A percentile compares a stretch with the other conserved stretches of the same genome.
These are phyloP conservation scores for Colletotrichum sp. DNA, from an alignment of 2,329 filamentous ascomycete species.

Conservation along the genomic window DNA sequence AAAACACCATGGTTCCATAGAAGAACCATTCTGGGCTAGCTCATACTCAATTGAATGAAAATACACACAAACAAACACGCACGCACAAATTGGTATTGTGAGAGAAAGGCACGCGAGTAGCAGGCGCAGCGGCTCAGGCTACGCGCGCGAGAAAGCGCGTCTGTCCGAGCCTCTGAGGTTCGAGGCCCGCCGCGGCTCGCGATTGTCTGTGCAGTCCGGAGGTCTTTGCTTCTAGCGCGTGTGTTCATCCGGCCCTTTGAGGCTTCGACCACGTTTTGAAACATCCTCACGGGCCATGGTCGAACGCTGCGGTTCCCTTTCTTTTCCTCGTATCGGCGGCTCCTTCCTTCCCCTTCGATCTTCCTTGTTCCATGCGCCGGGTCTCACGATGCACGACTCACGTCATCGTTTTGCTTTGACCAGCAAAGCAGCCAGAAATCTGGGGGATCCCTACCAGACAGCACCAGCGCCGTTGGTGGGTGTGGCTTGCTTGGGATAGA, in stretches of 20 bases:
- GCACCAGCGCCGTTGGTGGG: too few species aligned
- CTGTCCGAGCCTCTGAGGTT: neutral
- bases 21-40: slow-evolving; percentile 16
- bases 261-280: neutral
- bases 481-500: neutral
- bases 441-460: neutral
- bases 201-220: slow-evolving; percentile 10
- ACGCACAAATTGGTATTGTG: neutral
- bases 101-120: neutral
- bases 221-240: neutral
- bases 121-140: neutral
- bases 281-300: neutral
- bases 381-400: neutral
- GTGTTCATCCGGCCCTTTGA: neutral
- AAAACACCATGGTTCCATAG: slow-evolving; percentile 6
- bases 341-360: neutral
- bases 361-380: neutral
- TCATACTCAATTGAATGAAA: slow-evolving; percentile 20
- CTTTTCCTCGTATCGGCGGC: neutral
- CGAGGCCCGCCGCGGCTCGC: neutral
- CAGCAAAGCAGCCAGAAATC: neutral
- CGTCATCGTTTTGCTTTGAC: neutral
- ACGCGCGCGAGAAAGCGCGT: neutral
- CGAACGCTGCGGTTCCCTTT: neutral
- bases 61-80: slow-evolving; percentile 14